Base-by-base conservation (phyloP, 257 asterid species). In the Salvia splendens region DNA sequence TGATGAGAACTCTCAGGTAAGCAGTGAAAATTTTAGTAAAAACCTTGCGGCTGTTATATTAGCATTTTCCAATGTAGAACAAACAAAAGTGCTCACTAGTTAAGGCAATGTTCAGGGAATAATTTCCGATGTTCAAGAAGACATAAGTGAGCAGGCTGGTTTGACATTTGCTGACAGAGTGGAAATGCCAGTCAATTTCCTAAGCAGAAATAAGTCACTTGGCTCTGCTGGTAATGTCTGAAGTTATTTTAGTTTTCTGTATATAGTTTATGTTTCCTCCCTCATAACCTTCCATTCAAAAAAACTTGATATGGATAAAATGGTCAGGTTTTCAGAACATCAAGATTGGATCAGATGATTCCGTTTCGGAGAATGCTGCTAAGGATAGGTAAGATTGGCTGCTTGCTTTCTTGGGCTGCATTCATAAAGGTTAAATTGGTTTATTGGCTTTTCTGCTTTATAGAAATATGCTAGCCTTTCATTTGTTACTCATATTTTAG, bases 301-400 rank as follows among this genome's bases (percentile, higher is more conserved):
- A 2, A 20, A 15, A 74, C 75, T n/a, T 30, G 61, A 45, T 73
- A 17, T 76, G 53, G 38, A 16, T 41, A 65, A 58, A 64, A 53
- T 76, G 48, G 12, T 67, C 85, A 87, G 95, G 87, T 65, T 84
- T 79, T 48, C 83, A 64, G 48, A 72, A 63, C 61, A 78, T 70
- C 35, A 83, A 81, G 79, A 77, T 77, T 69, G 86, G 82, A 71
- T 57, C 79, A n/a, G 75, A 76, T 36, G 80, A 81, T 77, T 61
- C 83, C 49, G 71, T 64, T 70, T 38, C 65, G 24, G 93, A 85
- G 70, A 93, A 79, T 63, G 80, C 71, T 67, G 67, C 83, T 32
- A 80, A 76, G 81, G 96, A 91, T 47, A 75, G 89, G 97, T 88
- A 74, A 72, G 87, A 14, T 50, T 63, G 47, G 16, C 33, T 74